Evolutionary conservation across 2,329 filamentous ascomycete species (phyloP), one percentile per base, ranked within the genome.

Genomic region (Pseudopyricularia javanii): DNA sequence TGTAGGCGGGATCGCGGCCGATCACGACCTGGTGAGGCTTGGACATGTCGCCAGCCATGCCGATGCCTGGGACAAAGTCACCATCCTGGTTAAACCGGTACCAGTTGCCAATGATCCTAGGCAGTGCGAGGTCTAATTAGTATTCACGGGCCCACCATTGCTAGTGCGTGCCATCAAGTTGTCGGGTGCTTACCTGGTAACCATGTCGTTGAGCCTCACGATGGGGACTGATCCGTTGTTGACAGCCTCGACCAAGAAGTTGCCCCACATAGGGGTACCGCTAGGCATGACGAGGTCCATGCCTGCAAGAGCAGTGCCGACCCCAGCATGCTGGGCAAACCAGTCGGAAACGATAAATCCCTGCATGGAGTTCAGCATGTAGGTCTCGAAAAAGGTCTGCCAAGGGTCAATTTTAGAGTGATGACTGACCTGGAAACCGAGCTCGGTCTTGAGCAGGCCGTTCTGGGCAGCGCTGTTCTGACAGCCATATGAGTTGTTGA

Each of bases 171-270:
- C 28, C 9, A 4, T 30, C 6, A 35, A 43, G 2, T 22, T 7
- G 7, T 2, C 22, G 17, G 37, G 55, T 83, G 1, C 50, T 33
- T 24, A 37, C 50, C 51, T 50, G 5, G 53, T 55, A 8, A 26
- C 54, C 54, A 90, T 90, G 62, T 93, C 87, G 50, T 87, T 82
- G 1, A 93, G 62, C 32, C 88, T 76, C 63, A 78, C 81, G 59
- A 86, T 79, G 1, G 79, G 79, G 9, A 94, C 70, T 1, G 84
- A 86, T 3, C 87, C 86, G 59, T 93, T 91, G 33, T 79, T 70
- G 15, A 93, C 80, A 0, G 85, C 85, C 55, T 86, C 71, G 0
- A 84, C 86, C 55, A 94, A 66, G 62, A 90, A 90, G 5, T 66
- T 58, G 0, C 86, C 53, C 73, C 73, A 78, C 51, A 66, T 68